phyloP scores from a whole-genome alignment of 495 filamentous ascomycete species.

The Poronia punctata region DNA sequence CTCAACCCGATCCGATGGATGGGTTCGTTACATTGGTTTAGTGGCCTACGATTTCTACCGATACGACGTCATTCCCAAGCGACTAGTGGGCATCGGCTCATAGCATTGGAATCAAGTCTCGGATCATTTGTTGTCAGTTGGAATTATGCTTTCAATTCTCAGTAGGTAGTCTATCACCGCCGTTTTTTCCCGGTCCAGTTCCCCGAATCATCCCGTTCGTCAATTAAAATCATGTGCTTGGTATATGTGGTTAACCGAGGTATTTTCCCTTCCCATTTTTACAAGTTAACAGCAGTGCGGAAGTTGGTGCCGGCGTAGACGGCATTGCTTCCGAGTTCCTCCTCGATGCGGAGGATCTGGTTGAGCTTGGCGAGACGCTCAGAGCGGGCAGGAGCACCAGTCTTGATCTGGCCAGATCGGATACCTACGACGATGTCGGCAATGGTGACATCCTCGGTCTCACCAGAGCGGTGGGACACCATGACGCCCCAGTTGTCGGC shows the following conservation, averaged over 20 bases:
- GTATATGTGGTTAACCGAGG: constrained; percentile 5
- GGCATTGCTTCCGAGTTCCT: constrained; percentile 90
- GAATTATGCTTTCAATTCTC: constrained; percentile 11
- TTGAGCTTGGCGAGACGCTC: constrained; percentile 99
- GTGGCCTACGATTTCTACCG: constrained; percentile 1
- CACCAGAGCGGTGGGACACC: constrained; percentile 98
- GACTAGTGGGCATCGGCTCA: neutral
- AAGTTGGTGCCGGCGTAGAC: constrained; percentile 88
- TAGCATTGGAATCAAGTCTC: constrained; percentile 2
- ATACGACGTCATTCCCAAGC: neutral
- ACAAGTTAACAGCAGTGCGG: constrained; percentile 82
- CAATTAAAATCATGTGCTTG: constrained; percentile 15
- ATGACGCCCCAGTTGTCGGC: constrained; percentile 97
- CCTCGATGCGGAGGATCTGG: constrained; percentile 99
- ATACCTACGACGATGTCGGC: constrained; percentile 96
- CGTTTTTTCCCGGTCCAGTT: constrained; percentile 22
- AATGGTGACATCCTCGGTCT: constrained; percentile 99
- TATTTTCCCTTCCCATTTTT: constrained; percentile 37
- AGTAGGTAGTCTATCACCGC: constrained; percentile 21
- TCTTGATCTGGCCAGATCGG: constrained; percentile 97
- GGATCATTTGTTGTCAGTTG: neutral
- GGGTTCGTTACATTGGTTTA: too few species aligned
- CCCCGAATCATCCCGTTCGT: constrained; percentile 24
- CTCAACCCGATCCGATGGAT: too few species aligned
- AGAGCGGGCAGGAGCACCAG: constrained; percentile 88